Conservation (phyloP, 371 early-diverging fungal species). For the Choanephora cucurbitarum region DNA sequence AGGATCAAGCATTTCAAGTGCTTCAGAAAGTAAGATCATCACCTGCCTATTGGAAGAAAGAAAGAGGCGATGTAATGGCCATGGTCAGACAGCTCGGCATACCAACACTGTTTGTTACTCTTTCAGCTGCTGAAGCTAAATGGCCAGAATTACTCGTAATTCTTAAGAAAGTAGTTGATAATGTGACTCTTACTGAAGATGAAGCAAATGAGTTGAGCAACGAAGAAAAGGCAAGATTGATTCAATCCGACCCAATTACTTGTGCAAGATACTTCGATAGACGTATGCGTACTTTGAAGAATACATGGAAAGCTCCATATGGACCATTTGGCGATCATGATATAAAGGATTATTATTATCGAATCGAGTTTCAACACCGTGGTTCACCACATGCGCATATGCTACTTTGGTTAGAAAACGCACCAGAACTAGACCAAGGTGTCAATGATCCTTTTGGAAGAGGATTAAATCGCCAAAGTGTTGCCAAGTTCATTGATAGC, state of each 20-base stretch:
- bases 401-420: not conserved
- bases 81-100: slow-evolving; percentile 12
- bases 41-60: slow-evolving; percentile 4
- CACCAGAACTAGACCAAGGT: not conserved
- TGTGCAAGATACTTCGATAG: slow-evolving; percentile 12
- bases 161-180: slow-evolving; percentile 5
- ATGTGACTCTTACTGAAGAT: not conserved
- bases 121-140: slow-evolving; percentile 10
- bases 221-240: slow-evolving; percentile 4
- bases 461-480: too few relatives aligned
- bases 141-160: slow-evolving; percentile 9
- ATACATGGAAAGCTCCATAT: slow-evolving; percentile 3
- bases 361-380: slow-evolving; percentile 11
- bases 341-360: slow-evolving; percentile 1
- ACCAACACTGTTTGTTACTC: slow-evolving; percentile 4
- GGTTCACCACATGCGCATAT: slow-evolving; percentile 3
- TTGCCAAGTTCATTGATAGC: not conserved
- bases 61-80: slow-evolving; percentile 3
- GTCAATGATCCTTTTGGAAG: too few relatives aligned
- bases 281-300: not conserved
- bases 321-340: slow-evolving; percentile 6
- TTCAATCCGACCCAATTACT: slow-evolving; percentile 6
- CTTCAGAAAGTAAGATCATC: slow-evolving; percentile 5
- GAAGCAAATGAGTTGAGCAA: not conserved
- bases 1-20: slow-evolving; percentile 7